Conservation (phyloP, 805 yeast species). For the Ogataea ramenticola region DNA sequence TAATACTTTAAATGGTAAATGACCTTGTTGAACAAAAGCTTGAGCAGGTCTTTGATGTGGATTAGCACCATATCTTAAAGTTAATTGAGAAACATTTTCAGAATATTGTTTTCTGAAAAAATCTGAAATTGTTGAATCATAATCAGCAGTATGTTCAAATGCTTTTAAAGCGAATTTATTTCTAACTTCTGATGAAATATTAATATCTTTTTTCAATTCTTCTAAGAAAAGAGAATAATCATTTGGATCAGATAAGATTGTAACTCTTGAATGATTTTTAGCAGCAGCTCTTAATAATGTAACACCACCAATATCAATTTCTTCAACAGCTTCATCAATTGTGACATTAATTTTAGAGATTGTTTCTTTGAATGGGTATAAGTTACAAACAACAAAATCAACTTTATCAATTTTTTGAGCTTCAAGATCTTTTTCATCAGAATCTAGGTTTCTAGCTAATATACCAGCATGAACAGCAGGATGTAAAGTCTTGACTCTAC, state of each 20-base stretch:
- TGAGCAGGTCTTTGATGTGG: conserved; percentile 99
- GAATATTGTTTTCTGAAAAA: conserved; percentile 96
- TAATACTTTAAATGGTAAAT: conserved; percentile 88
- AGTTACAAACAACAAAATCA: conserved; percentile 94
- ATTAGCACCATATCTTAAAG: conserved; percentile 96
- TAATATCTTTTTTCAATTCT: conserved; percentile 59
- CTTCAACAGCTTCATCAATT: conserved; percentile 96
- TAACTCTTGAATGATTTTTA: conserved; percentile 93
- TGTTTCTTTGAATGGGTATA: conserved; percentile 97
- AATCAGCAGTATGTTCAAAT: conserved; percentile 97
- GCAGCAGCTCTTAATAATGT: conserved; percentile 98
- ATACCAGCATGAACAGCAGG: conserved; percentile 99
- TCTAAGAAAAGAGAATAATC: conserved; percentile 85
- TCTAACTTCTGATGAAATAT: conserved; percentile 64
- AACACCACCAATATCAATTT: conserved; percentile 97
- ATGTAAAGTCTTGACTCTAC: conserved; percentile 95
- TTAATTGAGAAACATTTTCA: conserved; percentile 82
- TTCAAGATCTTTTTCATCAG: conserved; percentile 82
- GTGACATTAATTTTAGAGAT: conserved; percentile 94
- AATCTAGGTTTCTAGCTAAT: conserved; percentile 85
- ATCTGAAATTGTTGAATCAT: conserved; percentile 92
- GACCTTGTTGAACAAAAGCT: conserved; percentile 82
- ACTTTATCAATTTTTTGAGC: conserved; percentile 92
- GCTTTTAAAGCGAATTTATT: conserved; percentile 91
- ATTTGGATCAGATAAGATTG: conserved; percentile 88